These are phyloP conservation scores for Talaromyces marneffei DNA, from an alignment of 2,329 filamentous ascomycete genomes.

Conservation along the genomic window DNA sequence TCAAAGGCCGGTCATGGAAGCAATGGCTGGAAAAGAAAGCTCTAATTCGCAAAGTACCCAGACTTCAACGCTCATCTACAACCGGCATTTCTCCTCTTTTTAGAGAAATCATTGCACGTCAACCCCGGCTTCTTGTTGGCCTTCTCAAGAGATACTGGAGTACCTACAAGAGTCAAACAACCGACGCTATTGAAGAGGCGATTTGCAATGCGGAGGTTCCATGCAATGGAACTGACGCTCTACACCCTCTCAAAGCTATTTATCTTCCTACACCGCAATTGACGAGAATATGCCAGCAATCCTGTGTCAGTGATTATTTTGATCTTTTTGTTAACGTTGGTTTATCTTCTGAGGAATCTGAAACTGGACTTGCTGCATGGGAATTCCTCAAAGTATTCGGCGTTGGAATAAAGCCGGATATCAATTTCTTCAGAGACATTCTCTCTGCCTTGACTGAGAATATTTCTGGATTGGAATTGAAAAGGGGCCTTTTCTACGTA, in stretches of 20 bases:
- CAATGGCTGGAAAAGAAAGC: not conserved
- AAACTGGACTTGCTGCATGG: not conserved
- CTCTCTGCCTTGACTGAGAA: not conserved
- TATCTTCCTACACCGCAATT: not conserved
- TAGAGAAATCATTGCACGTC: not conserved
- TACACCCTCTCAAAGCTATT: not conserved
- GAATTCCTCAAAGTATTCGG: not conserved
- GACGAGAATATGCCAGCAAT: not conserved
- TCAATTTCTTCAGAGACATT: not conserved
- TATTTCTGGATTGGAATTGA: not conserved
- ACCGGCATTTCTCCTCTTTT: not conserved
- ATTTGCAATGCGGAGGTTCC: constrained; percentile 5
- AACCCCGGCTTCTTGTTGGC: not conserved
- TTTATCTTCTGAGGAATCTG: not conserved
- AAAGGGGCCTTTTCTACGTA: not conserved
- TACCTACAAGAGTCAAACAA: not conserved
- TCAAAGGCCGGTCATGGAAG: not conserved
- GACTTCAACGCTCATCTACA: not conserved
- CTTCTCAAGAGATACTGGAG: constrained; percentile 3
- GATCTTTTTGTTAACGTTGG: not conserved
- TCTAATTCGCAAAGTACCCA: not conserved
- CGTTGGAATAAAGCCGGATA: not conserved
- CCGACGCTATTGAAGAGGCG: not conserved
- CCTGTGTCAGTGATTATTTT: not conserved
- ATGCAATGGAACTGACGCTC: not conserved